Evolutionary conservation across 805 yeast genomes (phyloP), one percentile per base, ranked within the genome.

Genomic region (Pichia pseudocactophila): DNA sequence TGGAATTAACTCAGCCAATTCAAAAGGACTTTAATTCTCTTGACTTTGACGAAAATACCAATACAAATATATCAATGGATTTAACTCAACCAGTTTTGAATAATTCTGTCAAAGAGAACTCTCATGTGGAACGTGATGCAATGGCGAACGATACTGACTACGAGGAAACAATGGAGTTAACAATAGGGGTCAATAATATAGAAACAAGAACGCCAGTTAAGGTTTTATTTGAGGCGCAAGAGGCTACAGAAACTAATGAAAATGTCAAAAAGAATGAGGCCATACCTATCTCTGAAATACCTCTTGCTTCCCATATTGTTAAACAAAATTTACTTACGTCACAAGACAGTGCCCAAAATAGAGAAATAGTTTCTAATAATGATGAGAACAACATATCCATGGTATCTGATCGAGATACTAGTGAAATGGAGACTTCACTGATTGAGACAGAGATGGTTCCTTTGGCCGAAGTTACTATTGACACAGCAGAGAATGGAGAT

Each of bases 371-470:
- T n/a, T n/a, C 34, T 22, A 25, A 34, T 13, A 9, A 25, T n/a
- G 35, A 27, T 13, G 9, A 18, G 26, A 37, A n/a, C 4, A 30
- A 33, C 16, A 25, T 7, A 11, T 32, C 35, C 5, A 6, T 6
- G 18, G n/a, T 12, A 8, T 16, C 19, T 13, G 39, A 39, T 7
- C 30, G 18, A 20, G 40, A 45, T 28, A 35, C 37, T 2, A 47
- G 48, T 16, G 45, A 39, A 4, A 27, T 37, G 34, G 51, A 48
- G 17, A 30, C 36, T 2, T 48, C 51, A 9, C 43, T 44, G 13
- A 30, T 57, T 18, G 54, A 52, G 16, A 53, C 62, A 1, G 62
- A 57, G 42, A 49, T 53, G 36, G 44, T 59, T 10, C 63, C 64
- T 7, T 43, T 59, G 26, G 61, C 64, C 1, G 63, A 59, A 40